Base-by-base conservation (phyloP, 2,329 filamentous ascomycete species). In the Pleurostoma richardsiae region DNA sequence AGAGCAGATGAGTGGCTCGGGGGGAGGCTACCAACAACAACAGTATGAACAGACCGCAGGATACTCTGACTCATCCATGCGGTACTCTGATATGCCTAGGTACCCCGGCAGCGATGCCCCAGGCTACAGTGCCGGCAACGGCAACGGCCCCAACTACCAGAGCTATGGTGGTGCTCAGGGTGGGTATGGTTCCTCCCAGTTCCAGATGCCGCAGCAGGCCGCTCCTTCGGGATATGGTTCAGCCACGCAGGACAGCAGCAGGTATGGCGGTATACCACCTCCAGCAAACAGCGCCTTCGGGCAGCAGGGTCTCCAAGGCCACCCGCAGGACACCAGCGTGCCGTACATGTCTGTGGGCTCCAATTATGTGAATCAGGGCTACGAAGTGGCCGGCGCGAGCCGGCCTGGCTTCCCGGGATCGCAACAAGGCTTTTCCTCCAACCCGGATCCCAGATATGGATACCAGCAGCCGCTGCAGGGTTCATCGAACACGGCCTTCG, bases 21-120 rank as follows among this genome's bases (percentile, higher is more conserved):
- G 19, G 19, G 19, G 19, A 19, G 42, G 26, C 36, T 19, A 29
- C 8, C 11, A 42, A 30, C 19, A 33, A 41, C 28, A 46, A 30
- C 10, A 26, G 36, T 38, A 39, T 47, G 57, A 62, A 47, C 58
- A 62, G 61, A 47, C 52, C 43, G 45, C 62, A 64, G 57, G 59
- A 55, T 58, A 61, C 62, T 29, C 52, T 42, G 52, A 70, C 48
- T 8, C 8, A 36, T 8, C 33, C 33, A 36, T 36, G 33, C 8
- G 33, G 47, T 59, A 51, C 47, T 53, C 67, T 58, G 73, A 70
- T 61, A 63, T 63, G 47, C 68, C 68, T 36, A 73, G 72, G 60
- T 78, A 78, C 56, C 74, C 75, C 56, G 74, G 74, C 59, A 71
- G 68, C 49, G 72, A 74, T 51, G 64, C 70, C 36, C 68, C 67